Conservation (phyloP, 768 basidiomycete genomes). For the Pholiota conissans region DNA sequence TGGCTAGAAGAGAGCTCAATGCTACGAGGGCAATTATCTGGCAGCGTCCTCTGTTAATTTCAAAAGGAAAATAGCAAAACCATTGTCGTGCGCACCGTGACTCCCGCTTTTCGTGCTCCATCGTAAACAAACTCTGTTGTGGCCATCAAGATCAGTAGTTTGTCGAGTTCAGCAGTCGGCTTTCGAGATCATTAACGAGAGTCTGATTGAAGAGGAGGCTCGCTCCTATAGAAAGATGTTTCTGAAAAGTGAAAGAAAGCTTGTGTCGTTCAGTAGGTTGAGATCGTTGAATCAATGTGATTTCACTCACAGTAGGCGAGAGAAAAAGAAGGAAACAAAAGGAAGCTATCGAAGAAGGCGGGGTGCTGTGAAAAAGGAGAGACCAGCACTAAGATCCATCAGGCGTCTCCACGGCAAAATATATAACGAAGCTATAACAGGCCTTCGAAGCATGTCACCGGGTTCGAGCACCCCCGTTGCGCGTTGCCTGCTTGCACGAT, state of each 20-base stretch:
- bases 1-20: slow-evolving; percentile 14
- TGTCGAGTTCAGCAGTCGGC: neutral
- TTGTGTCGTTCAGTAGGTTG: neutral
- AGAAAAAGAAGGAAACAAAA: neutral
- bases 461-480: neutral
- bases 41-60: neutral
- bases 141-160: neutral
- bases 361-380: neutral
- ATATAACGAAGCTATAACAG: neutral
- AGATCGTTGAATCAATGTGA: neutral
- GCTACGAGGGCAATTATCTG: slow-evolving; percentile 18
- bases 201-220: neutral
- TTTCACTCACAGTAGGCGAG: neutral
- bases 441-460: neutral
- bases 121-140: slow-evolving; percentile 5
- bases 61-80: neutral
- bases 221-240: neutral
- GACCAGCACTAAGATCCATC: slow-evolving; percentile 1
- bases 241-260: neutral
- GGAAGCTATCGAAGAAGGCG: neutral
- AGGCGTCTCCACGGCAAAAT: neutral
- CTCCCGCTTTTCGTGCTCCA: slow-evolving; percentile 13
- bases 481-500: neutral
- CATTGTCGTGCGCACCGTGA: slow-evolving; percentile 10
- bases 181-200: neutral